Evolutionary conservation across 225 moss, liverwort and hornwort genomes (phyloP).

Genomic region (Sphagnum contortum): DNA sequence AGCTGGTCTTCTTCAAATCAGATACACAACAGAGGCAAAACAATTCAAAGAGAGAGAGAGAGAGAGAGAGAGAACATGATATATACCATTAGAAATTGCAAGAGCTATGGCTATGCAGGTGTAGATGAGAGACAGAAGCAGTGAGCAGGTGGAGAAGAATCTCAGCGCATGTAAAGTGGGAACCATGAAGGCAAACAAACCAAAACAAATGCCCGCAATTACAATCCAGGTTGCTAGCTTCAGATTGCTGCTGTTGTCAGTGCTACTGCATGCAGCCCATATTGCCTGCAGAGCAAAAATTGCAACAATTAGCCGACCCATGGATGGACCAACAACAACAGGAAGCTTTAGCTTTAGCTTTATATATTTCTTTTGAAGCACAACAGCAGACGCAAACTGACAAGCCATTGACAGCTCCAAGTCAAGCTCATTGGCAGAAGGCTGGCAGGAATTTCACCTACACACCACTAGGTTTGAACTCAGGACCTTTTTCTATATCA

Average conservation of each 20-base stretch:
- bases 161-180: conserved; percentile 35
- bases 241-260: conserved; percentile 8
- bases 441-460: too few relatives aligned
- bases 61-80: neutral
- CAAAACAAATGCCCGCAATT: conserved; percentile 23
- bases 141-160: conserved; percentile 23
- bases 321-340: too few relatives aligned
- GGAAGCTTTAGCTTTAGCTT: neutral
- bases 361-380: neutral
- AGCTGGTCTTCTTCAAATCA: too few relatives aligned
- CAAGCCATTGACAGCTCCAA: too few relatives aligned
- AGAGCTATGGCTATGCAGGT: conserved; percentile 20
- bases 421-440: neutral
- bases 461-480: too few relatives aligned
- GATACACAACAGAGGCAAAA: neutral
- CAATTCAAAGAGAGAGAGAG: too few relatives aligned
- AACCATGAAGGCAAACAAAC: conserved; percentile 25
- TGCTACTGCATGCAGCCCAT: conserved; percentile 3
- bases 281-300: conserved; percentile 19
- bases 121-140: conserved; percentile 23
- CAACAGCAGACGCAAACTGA: too few relatives aligned
- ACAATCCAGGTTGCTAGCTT: conserved; percentile 38
- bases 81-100: conserved; percentile 29
- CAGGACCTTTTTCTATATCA: too few relatives aligned
- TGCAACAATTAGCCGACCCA: too few relatives aligned